phyloP scores from a whole-genome alignment of 2,329 filamentous ascomycete genomes.

The Phaeosphaeriaceae sp. region DNA sequence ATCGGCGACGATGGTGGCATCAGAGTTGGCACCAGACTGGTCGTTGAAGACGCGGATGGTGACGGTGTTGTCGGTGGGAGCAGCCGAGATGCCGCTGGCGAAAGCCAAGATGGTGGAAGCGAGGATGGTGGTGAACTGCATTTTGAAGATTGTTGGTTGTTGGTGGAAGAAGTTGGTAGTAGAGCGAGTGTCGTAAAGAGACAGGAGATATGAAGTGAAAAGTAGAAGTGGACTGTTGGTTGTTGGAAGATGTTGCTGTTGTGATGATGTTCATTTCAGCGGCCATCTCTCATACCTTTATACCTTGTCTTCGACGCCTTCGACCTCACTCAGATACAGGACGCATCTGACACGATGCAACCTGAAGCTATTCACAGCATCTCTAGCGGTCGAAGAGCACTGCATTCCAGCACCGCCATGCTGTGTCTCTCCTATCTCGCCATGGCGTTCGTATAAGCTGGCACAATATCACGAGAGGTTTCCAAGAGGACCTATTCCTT shows the following conservation, averaged over 20 bases:
- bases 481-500: background rate
- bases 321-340: background rate
- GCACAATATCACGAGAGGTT: background rate
- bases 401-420: constrained; percentile 3
- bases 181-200: constrained; percentile 1
- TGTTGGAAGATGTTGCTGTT: constrained; percentile 4
- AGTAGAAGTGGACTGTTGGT: constrained; percentile 8
- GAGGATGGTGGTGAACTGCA: constrained; percentile 21
- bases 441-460: background rate
- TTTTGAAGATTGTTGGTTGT: constrained; percentile 9
- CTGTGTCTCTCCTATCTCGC: background rate
- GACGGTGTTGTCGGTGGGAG: constrained; percentile 7
- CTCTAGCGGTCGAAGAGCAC: background rate
- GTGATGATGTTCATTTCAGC: background rate
- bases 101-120: constrained; percentile 14
- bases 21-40: constrained; percentile 9
- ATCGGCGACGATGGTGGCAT: constrained; percentile 13
- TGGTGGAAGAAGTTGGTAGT: background rate
- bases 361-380: background rate
- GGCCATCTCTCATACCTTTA: background rate
- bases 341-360: background rate
- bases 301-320: background rate
- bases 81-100: constrained; percentile 7
- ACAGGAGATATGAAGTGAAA: background rate
- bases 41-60: constrained; percentile 19